phyloP scores from a whole-genome alignment of 2,329 filamentous ascomycete species.

The Scortechinia acanthostroma region DNA sequence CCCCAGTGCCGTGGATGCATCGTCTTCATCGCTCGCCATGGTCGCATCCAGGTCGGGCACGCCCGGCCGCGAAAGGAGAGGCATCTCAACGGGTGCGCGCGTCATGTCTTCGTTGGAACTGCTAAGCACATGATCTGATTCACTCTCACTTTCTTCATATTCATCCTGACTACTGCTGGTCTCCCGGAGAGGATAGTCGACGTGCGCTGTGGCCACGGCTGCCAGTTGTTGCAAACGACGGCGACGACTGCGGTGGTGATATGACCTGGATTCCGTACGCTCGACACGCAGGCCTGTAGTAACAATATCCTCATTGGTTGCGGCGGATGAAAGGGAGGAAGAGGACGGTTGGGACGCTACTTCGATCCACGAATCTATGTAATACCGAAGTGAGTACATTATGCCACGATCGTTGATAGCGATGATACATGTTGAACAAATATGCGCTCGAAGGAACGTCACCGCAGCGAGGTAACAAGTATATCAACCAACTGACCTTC shows the following conservation, averaged over 20 bases:
- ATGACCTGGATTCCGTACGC: constrained; percentile 38
- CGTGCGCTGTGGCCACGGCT: constrained; percentile 25
- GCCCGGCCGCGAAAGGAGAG: neutral
- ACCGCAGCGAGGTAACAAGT: neutral
- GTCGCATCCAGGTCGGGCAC: constrained; percentile 10
- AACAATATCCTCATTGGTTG: constrained; percentile 51
- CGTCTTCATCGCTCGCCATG: constrained; percentile 35
- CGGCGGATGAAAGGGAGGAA: constrained; percentile 50
- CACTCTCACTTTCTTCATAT: constrained; percentile 62
- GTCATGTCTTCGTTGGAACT: constrained; percentile 47
- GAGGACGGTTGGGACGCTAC: constrained; percentile 56
- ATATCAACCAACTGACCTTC: constrained; percentile 23
- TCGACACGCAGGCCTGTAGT: constrained; percentile 46
- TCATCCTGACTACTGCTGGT: constrained; percentile 58
- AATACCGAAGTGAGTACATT: constrained; percentile 34
- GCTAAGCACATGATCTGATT: constrained; percentile 50
- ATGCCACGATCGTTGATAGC: constrained; percentile 9
- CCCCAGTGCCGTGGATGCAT: constrained; percentile 55
- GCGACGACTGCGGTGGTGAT: constrained; percentile 21
- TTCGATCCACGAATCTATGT: constrained; percentile 63
- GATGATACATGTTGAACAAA: constrained; percentile 5
- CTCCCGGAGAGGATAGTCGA: constrained; percentile 29
- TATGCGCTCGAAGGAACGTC: neutral
- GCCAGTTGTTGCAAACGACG: constrained; percentile 22
- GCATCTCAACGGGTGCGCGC: neutral